A percentile compares a stretch with the other conserved stretches of the same genome.
These are phyloP conservation scores for Chytriomyces sp. DNA, from an alignment of 192 early-diverging fungal species.

Conservation along the genomic window DNA sequence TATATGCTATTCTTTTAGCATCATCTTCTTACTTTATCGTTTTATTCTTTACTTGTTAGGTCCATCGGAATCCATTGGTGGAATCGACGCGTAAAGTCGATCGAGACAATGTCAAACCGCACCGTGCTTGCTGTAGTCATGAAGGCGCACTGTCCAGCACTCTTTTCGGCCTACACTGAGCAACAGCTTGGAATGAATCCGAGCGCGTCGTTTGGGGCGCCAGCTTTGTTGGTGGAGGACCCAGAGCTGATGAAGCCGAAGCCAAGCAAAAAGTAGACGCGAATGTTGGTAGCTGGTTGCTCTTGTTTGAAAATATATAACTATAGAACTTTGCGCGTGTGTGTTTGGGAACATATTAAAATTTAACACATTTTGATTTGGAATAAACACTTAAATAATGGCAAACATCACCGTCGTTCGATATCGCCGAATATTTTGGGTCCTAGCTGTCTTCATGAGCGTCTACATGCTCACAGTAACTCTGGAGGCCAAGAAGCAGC, in stretches of 20 bases:
- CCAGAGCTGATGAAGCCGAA: not conserved
- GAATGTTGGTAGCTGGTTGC: not conserved
- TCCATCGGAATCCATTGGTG: conserved; percentile 16
- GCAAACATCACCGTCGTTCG: no score
- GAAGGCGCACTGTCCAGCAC: conserved; percentile 15
- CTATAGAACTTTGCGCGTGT: no score
- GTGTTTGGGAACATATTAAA: no score
- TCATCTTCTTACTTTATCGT: not conserved
- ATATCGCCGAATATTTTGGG: no score
- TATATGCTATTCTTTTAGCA: not conserved
- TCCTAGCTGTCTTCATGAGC: no score
- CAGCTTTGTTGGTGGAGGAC: not conserved
- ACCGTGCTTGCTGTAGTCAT: conserved; percentile 1
- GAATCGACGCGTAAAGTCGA: not conserved
- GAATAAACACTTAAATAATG: no score
- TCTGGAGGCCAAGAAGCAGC: no score
- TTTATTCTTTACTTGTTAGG: not conserved
- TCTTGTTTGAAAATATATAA: no score
- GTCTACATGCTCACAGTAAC: no score
- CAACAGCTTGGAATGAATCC: not conserved
- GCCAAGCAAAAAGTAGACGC: not conserved
- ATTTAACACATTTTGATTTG: no score
- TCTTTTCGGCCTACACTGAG: not conserved
- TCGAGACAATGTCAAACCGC: not conserved
- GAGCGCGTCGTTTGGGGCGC: not conserved